A percentile compares a stretch with the other conserved stretches of the same genome.
Conservation (phyloP, 129 eudicot genomes). For the Heracleum sosnowskyi region DNA sequence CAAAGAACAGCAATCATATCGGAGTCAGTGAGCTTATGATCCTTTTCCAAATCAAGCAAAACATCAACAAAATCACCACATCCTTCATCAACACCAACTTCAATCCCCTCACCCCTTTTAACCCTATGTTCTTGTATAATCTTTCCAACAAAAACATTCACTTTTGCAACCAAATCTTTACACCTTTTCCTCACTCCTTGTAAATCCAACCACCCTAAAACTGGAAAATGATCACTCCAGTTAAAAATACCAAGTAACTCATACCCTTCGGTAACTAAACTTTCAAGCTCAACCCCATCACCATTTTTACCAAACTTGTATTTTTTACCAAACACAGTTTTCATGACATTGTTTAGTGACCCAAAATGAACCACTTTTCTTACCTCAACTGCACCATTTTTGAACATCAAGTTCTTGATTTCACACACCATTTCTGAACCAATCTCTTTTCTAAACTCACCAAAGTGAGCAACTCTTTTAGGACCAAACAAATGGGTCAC, state of each 20-base stretch:
- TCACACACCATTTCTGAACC: constrained; percentile 50
- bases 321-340: constrained; percentile 61
- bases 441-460: constrained; percentile 32
- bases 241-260: constrained; percentile 68
- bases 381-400: constrained; percentile 46
- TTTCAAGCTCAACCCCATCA: constrained; percentile 39
- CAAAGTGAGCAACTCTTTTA: constrained; percentile 33
- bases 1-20: constrained; percentile 93
- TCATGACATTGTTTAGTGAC: constrained; percentile 83
- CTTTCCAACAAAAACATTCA: constrained; percentile 52
- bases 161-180: constrained; percentile 35
- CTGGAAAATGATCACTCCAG: constrained; percentile 88
- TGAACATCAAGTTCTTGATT: constrained; percentile 27
- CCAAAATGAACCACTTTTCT: constrained; percentile 64
- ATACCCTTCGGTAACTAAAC: constrained; percentile 80
- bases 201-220: constrained; percentile 61
- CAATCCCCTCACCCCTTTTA: constrained; percentile 21
- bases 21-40: constrained; percentile 42
- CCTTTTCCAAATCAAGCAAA: constrained; percentile 70
- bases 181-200: constrained; percentile 82
- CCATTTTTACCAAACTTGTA: constrained; percentile 27
- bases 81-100: constrained; percentile 10
- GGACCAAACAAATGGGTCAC: constrained; percentile 73
- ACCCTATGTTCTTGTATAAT: constrained; percentile 59
- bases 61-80: constrained; percentile 84